A percentile compares a stretch with the other conserved stretches of the same genome.
Evolutionary conservation across 2,329 filamentous ascomycete species (phyloP).

Genomic region (Calycina herbarum): DNA sequence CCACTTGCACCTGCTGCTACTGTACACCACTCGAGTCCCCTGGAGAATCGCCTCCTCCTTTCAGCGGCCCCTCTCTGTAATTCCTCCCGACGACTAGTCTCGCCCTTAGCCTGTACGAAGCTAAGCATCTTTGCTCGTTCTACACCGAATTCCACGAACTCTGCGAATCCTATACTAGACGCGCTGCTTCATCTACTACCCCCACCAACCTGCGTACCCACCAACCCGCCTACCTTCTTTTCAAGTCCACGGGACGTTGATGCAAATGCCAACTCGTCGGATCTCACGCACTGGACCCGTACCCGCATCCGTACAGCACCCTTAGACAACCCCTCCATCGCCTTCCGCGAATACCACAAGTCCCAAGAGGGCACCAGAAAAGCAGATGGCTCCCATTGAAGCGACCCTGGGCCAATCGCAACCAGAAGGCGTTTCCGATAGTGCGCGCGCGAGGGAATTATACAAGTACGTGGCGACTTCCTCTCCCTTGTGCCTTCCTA

Average conservation of each 20-base stretch:
- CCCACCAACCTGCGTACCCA: too few species aligned
- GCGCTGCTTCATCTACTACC: not conserved
- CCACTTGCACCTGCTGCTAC: too few species aligned
- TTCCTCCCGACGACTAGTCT: too few species aligned
- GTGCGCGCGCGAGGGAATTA: constrained; percentile 36
- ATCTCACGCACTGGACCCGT: not conserved
- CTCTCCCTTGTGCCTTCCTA: not conserved
- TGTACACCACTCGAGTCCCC: too few species aligned
- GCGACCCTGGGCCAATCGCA: constrained; percentile 31
- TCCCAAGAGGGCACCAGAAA: constrained; percentile 6
- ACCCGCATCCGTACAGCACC: not conserved
- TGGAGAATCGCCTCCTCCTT: too few species aligned
- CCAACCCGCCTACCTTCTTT: not conserved
- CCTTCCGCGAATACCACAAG: not conserved
- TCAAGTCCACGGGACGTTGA: not conserved
- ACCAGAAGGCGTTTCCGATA: constrained; percentile 34
- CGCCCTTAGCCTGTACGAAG: too few species aligned
- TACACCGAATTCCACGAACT: too few species aligned
- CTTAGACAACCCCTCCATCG: not conserved
- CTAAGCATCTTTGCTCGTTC: too few species aligned
- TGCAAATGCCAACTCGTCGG: constrained; percentile 1
- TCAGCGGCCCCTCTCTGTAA: too few species aligned
- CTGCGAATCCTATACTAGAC: too few species aligned
- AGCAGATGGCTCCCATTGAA: constrained; percentile 32
- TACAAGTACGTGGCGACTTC: constrained; percentile 34